phyloP scores from a whole-genome alignment of 2,329 filamentous ascomycete species.

The Venturia effusa region DNA sequence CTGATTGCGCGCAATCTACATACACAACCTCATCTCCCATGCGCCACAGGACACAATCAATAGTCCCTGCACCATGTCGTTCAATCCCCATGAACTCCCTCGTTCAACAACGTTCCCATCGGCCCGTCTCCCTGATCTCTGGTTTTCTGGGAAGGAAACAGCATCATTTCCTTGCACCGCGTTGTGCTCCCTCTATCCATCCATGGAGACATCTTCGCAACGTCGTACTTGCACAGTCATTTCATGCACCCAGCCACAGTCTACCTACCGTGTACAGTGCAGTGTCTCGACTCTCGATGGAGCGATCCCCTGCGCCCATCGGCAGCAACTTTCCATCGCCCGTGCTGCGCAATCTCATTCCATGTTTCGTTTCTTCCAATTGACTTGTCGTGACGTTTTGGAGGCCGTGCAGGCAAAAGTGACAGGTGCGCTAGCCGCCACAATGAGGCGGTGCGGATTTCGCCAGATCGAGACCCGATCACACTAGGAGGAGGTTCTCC shows the following conservation, averaged over 20 bases:
- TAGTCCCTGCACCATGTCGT: neutral
- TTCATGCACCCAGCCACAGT: neutral
- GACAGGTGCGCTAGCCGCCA: neutral
- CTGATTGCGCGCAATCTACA: neutral
- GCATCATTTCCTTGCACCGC: neutral
- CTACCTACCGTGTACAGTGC: no score
- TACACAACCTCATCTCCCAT: neutral
- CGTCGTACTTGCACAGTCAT: neutral
- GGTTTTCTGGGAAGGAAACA: no score
- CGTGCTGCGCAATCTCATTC: neutral
- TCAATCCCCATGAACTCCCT: neutral
- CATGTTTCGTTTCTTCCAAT: neutral
- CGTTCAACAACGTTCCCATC: neutral
- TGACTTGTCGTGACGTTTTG: no score
- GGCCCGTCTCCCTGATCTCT: neutral
- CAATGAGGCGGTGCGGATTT: neutral
- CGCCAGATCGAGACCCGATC: neutral
- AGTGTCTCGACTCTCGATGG: neutral
- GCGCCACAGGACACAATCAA: neutral
- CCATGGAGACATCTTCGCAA: neutral
- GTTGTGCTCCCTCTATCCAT: neutral
- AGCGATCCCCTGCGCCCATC: neutral
- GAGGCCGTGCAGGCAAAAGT: no score
- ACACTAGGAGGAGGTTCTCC: no score
- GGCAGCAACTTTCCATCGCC: neutral